These are phyloP conservation scores for Lactarius sp. DNA, from an alignment of 768 basidiomycete species.

Conservation along the genomic window DNA sequence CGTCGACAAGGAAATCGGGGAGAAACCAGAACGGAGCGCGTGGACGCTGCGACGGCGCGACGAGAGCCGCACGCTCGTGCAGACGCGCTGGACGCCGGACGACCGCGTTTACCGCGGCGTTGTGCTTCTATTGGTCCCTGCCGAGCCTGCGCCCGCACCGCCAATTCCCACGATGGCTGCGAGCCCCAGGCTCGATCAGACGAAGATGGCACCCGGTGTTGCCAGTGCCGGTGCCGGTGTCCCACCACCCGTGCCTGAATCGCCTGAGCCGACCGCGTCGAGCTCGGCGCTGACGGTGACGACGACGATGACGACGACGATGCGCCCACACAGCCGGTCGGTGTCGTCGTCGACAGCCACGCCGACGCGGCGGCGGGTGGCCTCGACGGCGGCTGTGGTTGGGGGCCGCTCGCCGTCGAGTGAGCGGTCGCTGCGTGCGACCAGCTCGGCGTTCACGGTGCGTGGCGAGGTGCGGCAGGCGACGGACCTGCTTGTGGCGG, in stretches of 20 bases:
- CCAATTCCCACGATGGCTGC: constrained; percentile 3
- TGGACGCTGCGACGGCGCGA: constrained; percentile 65
- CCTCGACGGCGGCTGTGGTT: neutral
- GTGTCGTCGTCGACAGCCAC: neutral
- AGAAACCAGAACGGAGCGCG: constrained; percentile 35
- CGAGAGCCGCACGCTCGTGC: constrained; percentile 51
- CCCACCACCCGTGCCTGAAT: constrained; percentile 1
- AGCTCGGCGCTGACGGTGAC: no score
- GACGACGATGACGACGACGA: neutral
- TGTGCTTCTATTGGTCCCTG: constrained; percentile 41
- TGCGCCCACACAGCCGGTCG: constrained; percentile 22
- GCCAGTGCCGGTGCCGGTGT: neutral
- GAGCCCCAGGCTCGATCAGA: constrained; percentile 12
- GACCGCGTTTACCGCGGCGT: constrained; percentile 48
- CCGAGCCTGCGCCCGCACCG: constrained; percentile 22
- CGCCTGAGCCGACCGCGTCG: neutral
- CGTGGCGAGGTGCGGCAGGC: constrained; percentile 56
- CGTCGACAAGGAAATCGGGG: constrained; percentile 48
- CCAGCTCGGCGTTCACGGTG: constrained; percentile 55
- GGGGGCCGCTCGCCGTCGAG: neutral
- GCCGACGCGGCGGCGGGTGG: neutral
- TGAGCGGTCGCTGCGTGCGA: constrained; percentile 19
- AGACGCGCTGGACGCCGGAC: constrained; percentile 47
- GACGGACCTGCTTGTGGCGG: constrained; percentile 71
- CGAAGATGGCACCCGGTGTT: neutral